Conservation (phyloP, 1,284 basidiomycete species). For the Flammula alnicola region DNA sequence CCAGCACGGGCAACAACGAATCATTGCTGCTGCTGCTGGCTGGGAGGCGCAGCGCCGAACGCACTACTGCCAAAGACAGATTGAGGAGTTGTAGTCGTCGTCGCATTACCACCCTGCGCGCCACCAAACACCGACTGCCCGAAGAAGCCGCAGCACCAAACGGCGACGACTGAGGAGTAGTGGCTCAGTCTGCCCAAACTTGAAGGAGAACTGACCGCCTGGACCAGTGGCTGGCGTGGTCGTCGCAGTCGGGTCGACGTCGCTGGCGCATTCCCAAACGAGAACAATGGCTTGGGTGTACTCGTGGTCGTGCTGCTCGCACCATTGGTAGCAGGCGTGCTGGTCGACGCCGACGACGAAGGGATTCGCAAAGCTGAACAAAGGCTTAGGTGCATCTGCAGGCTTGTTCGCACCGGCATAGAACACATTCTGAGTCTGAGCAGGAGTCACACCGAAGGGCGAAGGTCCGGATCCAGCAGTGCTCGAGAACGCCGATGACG, state of each 20-base stretch:
- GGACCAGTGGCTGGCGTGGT: conserved; percentile 4
- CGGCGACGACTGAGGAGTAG: conserved; percentile 22
- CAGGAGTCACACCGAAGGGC: conserved; percentile 21
- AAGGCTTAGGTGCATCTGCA: conserved; percentile 15
- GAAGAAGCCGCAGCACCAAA: conserved; percentile 19
- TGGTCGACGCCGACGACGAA: conserved; percentile 7
- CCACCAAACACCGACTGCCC: conserved; percentile 17
- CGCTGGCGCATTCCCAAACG: conserved; percentile 15
- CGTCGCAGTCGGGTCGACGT: conserved; percentile 11
- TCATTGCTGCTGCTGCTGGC: conserved; percentile 2
- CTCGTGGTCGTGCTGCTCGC: conserved; percentile 10
- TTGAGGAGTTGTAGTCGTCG: neutral
- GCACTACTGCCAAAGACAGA: conserved; percentile 14
- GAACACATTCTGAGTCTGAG: conserved; percentile 15
- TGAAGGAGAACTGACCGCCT: conserved; percentile 19
- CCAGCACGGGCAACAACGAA: neutral
- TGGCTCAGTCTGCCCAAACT: conserved; percentile 18
- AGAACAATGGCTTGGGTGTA: conserved; percentile 18
- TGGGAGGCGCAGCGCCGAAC: conserved; percentile 8
- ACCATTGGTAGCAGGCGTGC: neutral
- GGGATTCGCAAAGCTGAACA: conserved; percentile 9
- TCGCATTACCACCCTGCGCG: conserved; percentile 4
- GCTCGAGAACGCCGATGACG: conserved; percentile 10
- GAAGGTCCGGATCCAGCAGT: conserved; percentile 9
- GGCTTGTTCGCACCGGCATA: conserved; percentile 8